Evolutionary conservation across 352 stramenopile genomes (phyloP).

Genomic region (Globisporangium mamillatum): DNA sequence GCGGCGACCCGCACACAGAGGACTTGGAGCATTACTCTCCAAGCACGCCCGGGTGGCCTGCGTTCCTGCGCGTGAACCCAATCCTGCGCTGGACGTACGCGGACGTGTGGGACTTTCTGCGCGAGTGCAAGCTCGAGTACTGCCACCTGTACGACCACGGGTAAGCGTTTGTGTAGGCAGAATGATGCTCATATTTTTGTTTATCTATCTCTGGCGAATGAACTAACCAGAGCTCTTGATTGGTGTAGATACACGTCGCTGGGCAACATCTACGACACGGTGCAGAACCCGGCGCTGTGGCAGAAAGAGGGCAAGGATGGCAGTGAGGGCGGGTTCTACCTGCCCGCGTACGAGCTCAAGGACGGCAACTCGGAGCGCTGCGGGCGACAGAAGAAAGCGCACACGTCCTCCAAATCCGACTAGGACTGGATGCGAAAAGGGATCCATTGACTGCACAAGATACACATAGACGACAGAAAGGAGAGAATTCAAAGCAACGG

Average conservation of each 20-base stretch:
- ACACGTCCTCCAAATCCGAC: constrained; percentile 58
- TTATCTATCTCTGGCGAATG: not conserved
- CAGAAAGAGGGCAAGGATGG: constrained; percentile 45
- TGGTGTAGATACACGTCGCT: constrained; percentile 82
- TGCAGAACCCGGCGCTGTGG: constrained; percentile 92
- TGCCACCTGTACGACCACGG: constrained; percentile 91
- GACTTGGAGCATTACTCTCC: constrained; percentile 84
- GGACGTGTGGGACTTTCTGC: constrained; percentile 93
- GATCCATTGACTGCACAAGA: not conserved
- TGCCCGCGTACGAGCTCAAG: constrained; percentile 66
- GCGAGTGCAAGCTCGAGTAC: constrained; percentile 84
- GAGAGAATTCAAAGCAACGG: not conserved
- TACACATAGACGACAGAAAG: constrained; percentile 12
- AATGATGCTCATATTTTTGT: not conserved
- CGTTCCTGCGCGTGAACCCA: constrained; percentile 98
- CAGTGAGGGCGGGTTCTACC: constrained; percentile 51
- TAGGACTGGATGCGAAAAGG: not conserved
- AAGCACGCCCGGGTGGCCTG: constrained; percentile 89
- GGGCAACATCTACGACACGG: constrained; percentile 93
- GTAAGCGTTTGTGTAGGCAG: constrained; percentile 18
- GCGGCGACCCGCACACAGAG: constrained; percentile 92
- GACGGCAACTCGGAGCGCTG: constrained; percentile 72
- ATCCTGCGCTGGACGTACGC: constrained; percentile 96
- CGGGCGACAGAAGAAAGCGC: constrained; percentile 73
- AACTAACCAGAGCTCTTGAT: constrained; percentile 7